Base-by-base conservation (phyloP, 2,329 filamentous ascomycete genomes). In the Sordariomycetes sp. region DNA sequence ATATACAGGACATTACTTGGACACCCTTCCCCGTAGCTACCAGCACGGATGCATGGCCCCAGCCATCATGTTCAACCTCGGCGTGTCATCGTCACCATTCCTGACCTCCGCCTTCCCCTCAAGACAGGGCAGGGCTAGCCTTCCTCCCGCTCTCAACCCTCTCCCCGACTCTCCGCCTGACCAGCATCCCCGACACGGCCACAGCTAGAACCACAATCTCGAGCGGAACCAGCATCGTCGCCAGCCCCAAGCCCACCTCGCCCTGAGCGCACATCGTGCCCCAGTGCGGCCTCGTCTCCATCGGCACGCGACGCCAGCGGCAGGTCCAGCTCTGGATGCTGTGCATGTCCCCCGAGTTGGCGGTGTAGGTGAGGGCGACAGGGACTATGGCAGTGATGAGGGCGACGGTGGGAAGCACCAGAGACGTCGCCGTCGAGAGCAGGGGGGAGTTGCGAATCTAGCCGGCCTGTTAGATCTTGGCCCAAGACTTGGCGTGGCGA, bases 311-410 rank as follows among this genome's bases (percentile, higher is more conserved):
- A 8, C 57, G 53, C 75, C 75, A 80, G 41, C 72, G 71, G 51
- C 75, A 80, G 26, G 65, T 70, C 75, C 75, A 80, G 52, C 70
- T 75, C 47, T 77, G 61, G 9, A 79, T 53, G 6, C 71, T 74
- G 47, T 75, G 71, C n/a, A n/a, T n/a, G 38, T 58, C 56, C 8
- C 58, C 61, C 11, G 53, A 54, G 4, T 74, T 77, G 14, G 63
- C 51, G 35, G 60, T 61, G 46, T 76, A 79, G 51, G 72, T 76
- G 51, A 79, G 65, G 33, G 63, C 56, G 47, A 75, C 68, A 40
- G 67, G 64, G 36, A 76, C 57, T 32, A 77, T 49, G 25, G 69
- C 64, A 10, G 50, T 51, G 31, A 55, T 40, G 34, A 63, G 46
- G 15, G 45, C 49, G n/a, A 51, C 25, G 12, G 45, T 36, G 4